Evolutionary conservation across 305 asterid species (phyloP).

Genomic region (Rubia balearica): DNA sequence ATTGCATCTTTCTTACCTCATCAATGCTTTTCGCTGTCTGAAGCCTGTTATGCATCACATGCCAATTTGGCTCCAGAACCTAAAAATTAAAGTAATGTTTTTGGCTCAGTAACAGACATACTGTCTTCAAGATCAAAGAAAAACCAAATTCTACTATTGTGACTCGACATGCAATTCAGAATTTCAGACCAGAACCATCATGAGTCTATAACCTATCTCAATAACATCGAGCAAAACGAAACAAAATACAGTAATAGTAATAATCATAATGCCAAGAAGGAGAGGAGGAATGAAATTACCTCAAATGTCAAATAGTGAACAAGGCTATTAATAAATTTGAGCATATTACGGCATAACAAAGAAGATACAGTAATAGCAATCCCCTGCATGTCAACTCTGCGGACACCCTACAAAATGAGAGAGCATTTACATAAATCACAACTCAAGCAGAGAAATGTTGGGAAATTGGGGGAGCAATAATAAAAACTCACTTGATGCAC

Average conservation of each 20-base stretch:
- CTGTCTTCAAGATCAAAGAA: not conserved
- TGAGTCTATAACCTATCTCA: slow-evolving; percentile 5
- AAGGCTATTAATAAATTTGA: slow-evolving; percentile 87
- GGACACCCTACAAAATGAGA: slow-evolving; percentile 56
- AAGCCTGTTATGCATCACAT: slow-evolving; percentile 81
- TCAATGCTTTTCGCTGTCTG: slow-evolving; percentile 94
- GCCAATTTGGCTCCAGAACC: slow-evolving; percentile 99
- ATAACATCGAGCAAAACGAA: not conserved
- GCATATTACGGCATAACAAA: slow-evolving; percentile 93
- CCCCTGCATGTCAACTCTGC: slow-evolving; percentile 93
- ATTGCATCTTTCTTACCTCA: slow-evolving; percentile 49
- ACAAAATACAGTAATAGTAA: slow-evolving; percentile 5
- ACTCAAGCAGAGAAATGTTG: slow-evolving; percentile 6
- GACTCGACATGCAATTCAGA: not conserved
- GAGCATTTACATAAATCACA: not conserved
- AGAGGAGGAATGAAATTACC: slow-evolving; percentile 39
- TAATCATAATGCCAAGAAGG: not conserved
- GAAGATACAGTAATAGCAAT: slow-evolving; percentile 86
- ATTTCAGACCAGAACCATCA: not conserved
- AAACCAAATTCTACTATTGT: not conserved
- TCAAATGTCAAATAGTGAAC: slow-evolving; percentile 93
- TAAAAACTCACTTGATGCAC: slow-evolving; percentile 63
- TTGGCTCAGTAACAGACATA: not conserved
- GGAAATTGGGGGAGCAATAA: slow-evolving; percentile 14
- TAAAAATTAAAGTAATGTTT: slow-evolving; percentile 24